Base-by-base conservation (phyloP, 1,284 basidiomycete genomes). In the Trichosporon coremiiforme region DNA sequence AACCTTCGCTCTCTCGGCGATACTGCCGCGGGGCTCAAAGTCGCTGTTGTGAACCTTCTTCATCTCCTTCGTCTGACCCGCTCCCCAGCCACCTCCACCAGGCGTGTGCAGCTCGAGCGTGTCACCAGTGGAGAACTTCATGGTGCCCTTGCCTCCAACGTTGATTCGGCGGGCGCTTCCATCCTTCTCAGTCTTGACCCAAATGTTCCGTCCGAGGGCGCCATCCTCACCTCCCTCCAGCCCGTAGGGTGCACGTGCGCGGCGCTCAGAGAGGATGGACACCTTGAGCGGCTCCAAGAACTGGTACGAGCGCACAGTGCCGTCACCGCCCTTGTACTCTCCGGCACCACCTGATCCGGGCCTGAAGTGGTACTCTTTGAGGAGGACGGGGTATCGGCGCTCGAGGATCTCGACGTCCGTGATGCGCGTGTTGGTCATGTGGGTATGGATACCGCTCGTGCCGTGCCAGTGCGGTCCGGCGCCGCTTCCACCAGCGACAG, bases 401-500 rank as follows among this genome's bases (percentile, higher is more conserved):
- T 80, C 79, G 25, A 77, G 64, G 75, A 73, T 78, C 75, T 65
- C 94, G 89, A 62, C 94, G 87, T 83, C 95, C 20, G 93, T 92
- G 73, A 94, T 94, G 15, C 92, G 89, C 17, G 94, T 96, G 83
- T 97, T 97, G 4, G 95, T 97, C 82, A 97, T 97, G 64, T 71
- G 68, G 8, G 65, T 64, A 25, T 69, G 38, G 9, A 64, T 35
- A 22, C 66, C 93, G 12, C 91, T 91, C 4, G 91, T 92, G 4
- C 95, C 95, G 76, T 95, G 89, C 94, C 94, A 98, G 6, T 85
- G 85, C 0, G 93, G 91, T 0, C 95, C 95, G 0, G 95, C 95
- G 2, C 95, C 95, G 5, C 91, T 92, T 3, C 95, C 95, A 12
- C 95, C 95, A 8, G 92, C 93, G 69, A 98, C 79, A 4, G 75